Base-by-base conservation (phyloP, 176 grass and related monocot genomes). In the Phoenix dactylifera region DNA sequence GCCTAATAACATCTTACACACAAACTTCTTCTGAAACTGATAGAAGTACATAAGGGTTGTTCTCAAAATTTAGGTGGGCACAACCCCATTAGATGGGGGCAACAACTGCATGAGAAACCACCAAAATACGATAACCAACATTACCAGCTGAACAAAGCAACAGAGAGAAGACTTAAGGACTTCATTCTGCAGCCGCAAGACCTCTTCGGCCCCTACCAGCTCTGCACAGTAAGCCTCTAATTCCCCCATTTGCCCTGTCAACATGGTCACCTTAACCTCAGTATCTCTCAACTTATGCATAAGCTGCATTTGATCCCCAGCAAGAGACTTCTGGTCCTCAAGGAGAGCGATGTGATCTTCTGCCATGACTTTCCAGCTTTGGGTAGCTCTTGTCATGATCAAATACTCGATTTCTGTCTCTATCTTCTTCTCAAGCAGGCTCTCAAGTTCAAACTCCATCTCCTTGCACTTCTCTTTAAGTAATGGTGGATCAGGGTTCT, bases 401-500 rank as follows among this genome's bases (percentile, higher is more conserved):
- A 82, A 22, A 0, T 59, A 86, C 49, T 82, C 68, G 26, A 90
- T 72, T 32, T 90, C 82, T 32, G 79, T 76, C 39, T 86, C 69
- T 15, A 90, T 55, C 51, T 83, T 79, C 29, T 82, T 83, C 68
- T 73, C 51, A 48, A 90, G 79, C 6, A 79, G 79, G 29, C 51
- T 39, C 6, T 90, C 87, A 0, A 90, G 64, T 64, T 90, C 82
- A 22, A 15, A 24, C 57, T 86, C 75, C 55, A 90, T 19, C 19
- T 76, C 74, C 32, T 50, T 7, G 14, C 60, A 62, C 18, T 54
- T 66, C 19, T 60, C 62, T 52, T 64, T 54, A 26, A 25, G 51
- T 0, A 26, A 28, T 30, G 72, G 52, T 15, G 53, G 10, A n/a
- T 48, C 24, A 4, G 28, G 25, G 2, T 10, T 55, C 9, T 53